These are phyloP conservation scores for Verbena officinalis DNA, from an alignment of 257 asterid genomes.

Conservation along the genomic window DNA sequence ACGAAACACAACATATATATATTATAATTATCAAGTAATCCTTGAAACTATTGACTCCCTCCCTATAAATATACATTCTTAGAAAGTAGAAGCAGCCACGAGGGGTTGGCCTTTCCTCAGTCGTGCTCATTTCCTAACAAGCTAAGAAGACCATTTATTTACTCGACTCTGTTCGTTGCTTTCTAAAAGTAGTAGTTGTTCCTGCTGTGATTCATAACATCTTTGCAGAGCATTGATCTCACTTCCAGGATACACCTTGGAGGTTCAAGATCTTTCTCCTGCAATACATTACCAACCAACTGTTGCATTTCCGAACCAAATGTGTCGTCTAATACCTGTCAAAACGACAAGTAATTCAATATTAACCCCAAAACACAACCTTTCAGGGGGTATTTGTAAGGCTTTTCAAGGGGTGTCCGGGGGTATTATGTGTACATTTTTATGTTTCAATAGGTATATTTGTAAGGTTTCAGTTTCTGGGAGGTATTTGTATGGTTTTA, in stretches of 20 bases:
- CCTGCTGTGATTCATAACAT: slow-evolving; percentile 60
- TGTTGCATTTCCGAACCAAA: slow-evolving; percentile 90
- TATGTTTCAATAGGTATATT: no score
- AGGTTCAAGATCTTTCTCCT: slow-evolving; percentile 75
- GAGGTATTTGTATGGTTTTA: no score
- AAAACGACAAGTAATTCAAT: background rate
- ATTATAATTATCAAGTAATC: background rate
- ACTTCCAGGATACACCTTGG: slow-evolving; percentile 82
- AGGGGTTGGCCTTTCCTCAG: slow-evolving; percentile 30
- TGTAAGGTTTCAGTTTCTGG: no score
- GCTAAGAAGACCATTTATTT: no score
- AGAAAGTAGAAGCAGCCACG: slow-evolving; percentile 29
- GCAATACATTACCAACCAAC: slow-evolving; percentile 75
- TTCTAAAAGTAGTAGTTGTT: slow-evolving; percentile 61
- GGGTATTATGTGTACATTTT: no score
- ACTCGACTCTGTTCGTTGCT: background rate
- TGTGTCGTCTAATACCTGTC: slow-evolving; percentile 78
- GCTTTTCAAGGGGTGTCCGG: no score
- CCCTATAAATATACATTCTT: background rate
- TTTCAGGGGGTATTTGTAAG: no score
- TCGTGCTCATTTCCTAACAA: no score
- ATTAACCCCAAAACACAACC: no score
- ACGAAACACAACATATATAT: slow-evolving; percentile 1
- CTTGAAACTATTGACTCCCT: no score
- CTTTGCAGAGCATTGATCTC: slow-evolving; percentile 83